These are phyloP conservation scores for Phyllosticta ampelicida DNA, from an alignment of 2,329 filamentous ascomycete genomes.

Conservation along the genomic window DNA sequence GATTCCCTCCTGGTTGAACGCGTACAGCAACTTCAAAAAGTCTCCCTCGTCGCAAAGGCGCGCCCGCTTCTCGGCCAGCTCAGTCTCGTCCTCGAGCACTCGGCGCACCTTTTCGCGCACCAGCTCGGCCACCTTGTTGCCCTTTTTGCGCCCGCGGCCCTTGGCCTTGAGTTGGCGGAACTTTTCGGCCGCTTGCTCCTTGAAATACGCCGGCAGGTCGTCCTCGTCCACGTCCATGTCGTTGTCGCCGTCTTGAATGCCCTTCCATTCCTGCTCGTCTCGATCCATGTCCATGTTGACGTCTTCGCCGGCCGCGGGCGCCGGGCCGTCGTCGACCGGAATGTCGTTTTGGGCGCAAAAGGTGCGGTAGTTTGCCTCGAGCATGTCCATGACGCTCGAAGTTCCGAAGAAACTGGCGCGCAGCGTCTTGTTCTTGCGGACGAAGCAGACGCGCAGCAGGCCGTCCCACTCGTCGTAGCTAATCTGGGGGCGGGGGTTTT, in stretches of 20 bases:
- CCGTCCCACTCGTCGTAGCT: slow-evolving; percentile 95
- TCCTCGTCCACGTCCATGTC: slow-evolving; percentile 48
- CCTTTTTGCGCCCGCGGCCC: slow-evolving; percentile 53
- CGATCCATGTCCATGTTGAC: slow-evolving; percentile 42
- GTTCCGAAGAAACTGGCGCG: slow-evolving; percentile 72
- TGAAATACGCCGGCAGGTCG: slow-evolving; percentile 75
- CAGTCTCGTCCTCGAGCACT: slow-evolving; percentile 71
- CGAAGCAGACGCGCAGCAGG: slow-evolving; percentile 69
- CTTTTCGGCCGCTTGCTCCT: slow-evolving; percentile 46
- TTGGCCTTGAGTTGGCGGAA: slow-evolving; percentile 42
- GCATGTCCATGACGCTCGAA: slow-evolving; percentile 66
- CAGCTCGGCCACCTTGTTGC: slow-evolving; percentile 67
- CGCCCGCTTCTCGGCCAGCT: slow-evolving; percentile 68
- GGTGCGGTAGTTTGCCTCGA: slow-evolving; percentile 80
- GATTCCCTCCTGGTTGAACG: slow-evolving; percentile 86
- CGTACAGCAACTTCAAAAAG: slow-evolving; percentile 69
- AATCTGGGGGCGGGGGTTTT: slow-evolving; percentile 74
- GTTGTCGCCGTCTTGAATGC: slow-evolving; percentile 31
- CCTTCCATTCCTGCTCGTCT: slow-evolving; percentile 38
- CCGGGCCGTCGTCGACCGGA: slow-evolving; percentile 53
- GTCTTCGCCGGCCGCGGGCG: slow-evolving; percentile 24
- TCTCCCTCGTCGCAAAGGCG: slow-evolving; percentile 87
- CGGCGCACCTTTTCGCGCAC: slow-evolving; percentile 80
- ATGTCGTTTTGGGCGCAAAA: slow-evolving; percentile 85
- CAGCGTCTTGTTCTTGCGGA: slow-evolving; percentile 83